Base-by-base conservation (phyloP, 305 asterid species). In the Fraxinus sp. region DNA sequence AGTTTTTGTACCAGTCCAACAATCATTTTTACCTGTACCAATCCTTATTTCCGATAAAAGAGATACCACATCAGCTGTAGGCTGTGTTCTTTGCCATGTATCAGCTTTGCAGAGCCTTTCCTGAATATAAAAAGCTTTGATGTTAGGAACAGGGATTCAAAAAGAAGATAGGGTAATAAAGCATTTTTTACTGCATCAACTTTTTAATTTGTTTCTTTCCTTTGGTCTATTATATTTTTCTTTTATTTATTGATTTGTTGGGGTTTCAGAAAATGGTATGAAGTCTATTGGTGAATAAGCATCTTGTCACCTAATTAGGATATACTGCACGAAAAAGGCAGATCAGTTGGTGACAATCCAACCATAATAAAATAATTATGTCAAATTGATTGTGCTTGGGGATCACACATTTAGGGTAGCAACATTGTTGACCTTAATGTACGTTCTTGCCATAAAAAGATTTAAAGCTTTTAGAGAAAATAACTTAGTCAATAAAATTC, bases 11-110 rank as follows among this genome's bases (percentile, higher is more conserved):
- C 99, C 99, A 72, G 86, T 88, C 99, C 99, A 97, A 88, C 96
- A 91, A 86, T 97, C 99, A 92, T 90, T 94, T 92, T 97, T 97
- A 74, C 98, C 98, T 6, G 98, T 93, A 84, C 98, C 98, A 86
- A 97, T 97, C 89, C 98, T 92, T 88, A 97, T 95, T 89, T 97
- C 99, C 78, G 98, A 92, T 89, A 97, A 87, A 75, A 97, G 95
- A 85, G 99, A 97, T 86, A 97, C 98, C 84, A 97, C 98, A 84
- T 97, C 98, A 83, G 98, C 93, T 75, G 97, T 83, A 75, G 98
- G 98, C 88, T 91, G 97, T 84, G 98, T 86, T 90, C 97, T 91
- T 90, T 93, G 98, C 97, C 94, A 94, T 79, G 94, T 90, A 91
- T 96, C 95, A 87, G 98, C 97, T 87, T 92, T 92, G 88, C 97